Base-by-base conservation (phyloP, 176 grass and related monocot genomes). In the Ampelocalamus luodianensis region DNA sequence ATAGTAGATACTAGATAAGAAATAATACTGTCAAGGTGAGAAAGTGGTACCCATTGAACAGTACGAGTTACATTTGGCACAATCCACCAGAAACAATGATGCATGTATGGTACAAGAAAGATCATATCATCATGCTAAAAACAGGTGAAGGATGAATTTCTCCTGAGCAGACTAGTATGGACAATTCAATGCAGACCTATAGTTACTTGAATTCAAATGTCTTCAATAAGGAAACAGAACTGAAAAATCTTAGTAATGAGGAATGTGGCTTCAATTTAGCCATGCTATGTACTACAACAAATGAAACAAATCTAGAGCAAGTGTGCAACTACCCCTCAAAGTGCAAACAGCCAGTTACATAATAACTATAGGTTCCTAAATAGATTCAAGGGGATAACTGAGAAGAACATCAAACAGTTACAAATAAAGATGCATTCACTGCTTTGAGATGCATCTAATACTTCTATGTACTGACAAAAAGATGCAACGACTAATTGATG, bases 181-280 rank as follows among this genome's bases (percentile, higher is more conserved):
- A 44, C 24, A 74, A 54, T 65, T 80, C 45, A 54, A 65, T 43
- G 48, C 53, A 87, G 59, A 56, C 61, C 37, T 8, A 67, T 44
- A 44, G 82, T 29, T 56, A 3, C 11, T 87, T 53, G 5, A 51
- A 63, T 51, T 6, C 2, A 61, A 63, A 72, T 24, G 20, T 38
- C 53, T 64, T 54, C 43, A 53, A 11, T 58, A 42, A 45, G 58
- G 16, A 81, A 87, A 67, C 61, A 82, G 15, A 82, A 60, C 18
- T 59, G 4, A 61, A 69, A 68, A 82, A 59, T 27, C 70, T 8
- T 26, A 81, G 10, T 54, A 4, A 56, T 81, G 11, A 43, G 39
- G 9, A 67, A 67, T 68, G 3, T n/a, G n/a, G 37, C 11, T 20
- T 65, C 23, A 40, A 26, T 32, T 18, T 69, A 85, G 51, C 10